Evolutionary conservation across 1,284 basidiomycete genomes (phyloP).

Genomic region (Fomitopsis pinicola): DNA sequence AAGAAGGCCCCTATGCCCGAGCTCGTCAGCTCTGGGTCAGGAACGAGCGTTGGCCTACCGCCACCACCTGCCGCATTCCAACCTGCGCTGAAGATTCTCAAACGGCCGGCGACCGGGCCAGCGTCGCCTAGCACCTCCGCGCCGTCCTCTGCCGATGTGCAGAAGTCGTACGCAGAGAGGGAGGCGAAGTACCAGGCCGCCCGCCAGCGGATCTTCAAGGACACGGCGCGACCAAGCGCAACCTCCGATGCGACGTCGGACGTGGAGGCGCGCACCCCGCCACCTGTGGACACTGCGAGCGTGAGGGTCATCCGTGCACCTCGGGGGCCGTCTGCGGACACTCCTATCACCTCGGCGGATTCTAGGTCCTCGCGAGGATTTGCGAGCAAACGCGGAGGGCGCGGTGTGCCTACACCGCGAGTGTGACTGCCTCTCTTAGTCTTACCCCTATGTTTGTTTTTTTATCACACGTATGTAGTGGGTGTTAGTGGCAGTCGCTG

Average conservation of each 20-base stretch:
- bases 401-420: not conserved
- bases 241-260: not conserved
- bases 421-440: not conserved
- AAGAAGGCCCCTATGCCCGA: conserved; percentile 42
- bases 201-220: conserved; percentile 33
- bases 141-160: conserved; percentile 1
- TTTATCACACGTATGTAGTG: not conserved
- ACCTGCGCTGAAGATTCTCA: conserved; percentile 33
- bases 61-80: conserved; percentile 34
- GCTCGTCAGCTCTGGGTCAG: conserved; percentile 31
- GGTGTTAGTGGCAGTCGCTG: not conserved
- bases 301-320: conserved; percentile 16
- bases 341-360: not conserved
- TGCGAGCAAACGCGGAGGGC: not conserved
- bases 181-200: conserved; percentile 37
- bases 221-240: not conserved
- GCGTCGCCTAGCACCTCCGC: conserved; percentile 13
- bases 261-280: not conserved
- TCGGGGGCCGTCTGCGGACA: conserved; percentile 1
- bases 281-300: not conserved
- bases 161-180: conserved; percentile 29
- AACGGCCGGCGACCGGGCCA: conserved; percentile 24
- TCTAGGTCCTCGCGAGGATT: not conserved
- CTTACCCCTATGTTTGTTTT: not conserved
- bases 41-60: conserved; percentile 22